Percentiles rank a stretch among this genome's conserved stretches.
These are phyloP conservation scores for Coniochaeta hoffmannii DNA, from an alignment of 2,329 filamentous ascomycete species.

Conservation along the genomic window DNA sequence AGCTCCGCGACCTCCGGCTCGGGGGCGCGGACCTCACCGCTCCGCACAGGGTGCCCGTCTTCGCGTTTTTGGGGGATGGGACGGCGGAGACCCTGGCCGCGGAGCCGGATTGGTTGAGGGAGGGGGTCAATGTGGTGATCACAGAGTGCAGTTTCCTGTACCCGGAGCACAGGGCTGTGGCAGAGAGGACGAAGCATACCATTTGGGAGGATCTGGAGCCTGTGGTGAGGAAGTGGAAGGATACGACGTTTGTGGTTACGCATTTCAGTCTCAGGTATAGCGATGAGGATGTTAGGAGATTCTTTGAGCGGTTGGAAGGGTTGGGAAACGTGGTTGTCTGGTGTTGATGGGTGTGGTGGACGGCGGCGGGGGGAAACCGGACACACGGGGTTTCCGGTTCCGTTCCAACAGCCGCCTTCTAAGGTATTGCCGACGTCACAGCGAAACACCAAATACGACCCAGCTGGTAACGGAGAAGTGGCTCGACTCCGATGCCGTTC, in stretches of 20 bases:
- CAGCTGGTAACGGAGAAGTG: too few relatives aligned
- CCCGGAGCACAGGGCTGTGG: slow-evolving; percentile 34
- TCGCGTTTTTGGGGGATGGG: slow-evolving; percentile 41
- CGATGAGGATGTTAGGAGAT: slow-evolving; percentile 29
- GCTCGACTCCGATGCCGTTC: too few relatives aligned
- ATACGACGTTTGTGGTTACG: slow-evolving; percentile 36
- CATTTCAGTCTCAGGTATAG: slow-evolving; percentile 40
- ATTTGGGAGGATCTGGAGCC: slow-evolving; percentile 36
- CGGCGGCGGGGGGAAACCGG: too few relatives aligned
- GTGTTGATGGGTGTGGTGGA: background rate
- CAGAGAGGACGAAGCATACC: slow-evolving; percentile 38
- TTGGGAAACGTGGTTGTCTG: background rate
- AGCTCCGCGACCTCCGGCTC: slow-evolving; percentile 29
- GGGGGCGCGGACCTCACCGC: slow-evolving; percentile 31
- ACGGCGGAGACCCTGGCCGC: slow-evolving; percentile 30
- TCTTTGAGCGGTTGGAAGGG: slow-evolving; percentile 30
- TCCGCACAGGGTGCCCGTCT: slow-evolving; percentile 29
- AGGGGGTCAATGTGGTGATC: slow-evolving; percentile 35
- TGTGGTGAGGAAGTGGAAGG: slow-evolving; percentile 32
- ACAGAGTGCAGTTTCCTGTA: slow-evolving; percentile 42
- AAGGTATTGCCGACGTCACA: too few relatives aligned
- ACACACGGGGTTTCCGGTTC: too few relatives aligned
- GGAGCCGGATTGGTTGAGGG: slow-evolving; percentile 30
- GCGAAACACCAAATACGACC: too few relatives aligned
- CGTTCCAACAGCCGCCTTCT: too few relatives aligned